A percentile compares a stretch with the other conserved stretches of the same genome.
Conservation (phyloP, 768 basidiomycete species). For the Symmetrospora coprosmae region DNA sequence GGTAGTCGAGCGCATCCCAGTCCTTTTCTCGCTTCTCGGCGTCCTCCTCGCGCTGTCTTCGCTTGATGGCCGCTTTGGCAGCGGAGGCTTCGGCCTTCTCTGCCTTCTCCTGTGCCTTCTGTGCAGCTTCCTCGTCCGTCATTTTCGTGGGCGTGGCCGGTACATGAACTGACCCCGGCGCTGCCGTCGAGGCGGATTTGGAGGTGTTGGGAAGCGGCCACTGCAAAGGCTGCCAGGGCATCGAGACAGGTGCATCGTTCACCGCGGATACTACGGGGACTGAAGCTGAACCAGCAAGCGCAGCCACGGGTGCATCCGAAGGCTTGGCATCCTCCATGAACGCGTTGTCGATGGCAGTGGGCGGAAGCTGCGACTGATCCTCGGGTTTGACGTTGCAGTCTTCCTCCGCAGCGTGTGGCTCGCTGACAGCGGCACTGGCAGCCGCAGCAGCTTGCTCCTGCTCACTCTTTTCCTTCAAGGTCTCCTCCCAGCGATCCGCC, state of each 20-base stretch:
- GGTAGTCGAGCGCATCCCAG: slow-evolving; percentile 29
- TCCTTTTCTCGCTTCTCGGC: slow-evolving; percentile 27
- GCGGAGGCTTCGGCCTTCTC: background rate
- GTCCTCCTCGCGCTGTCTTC: slow-evolving; percentile 3
- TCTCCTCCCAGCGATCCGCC: slow-evolving; percentile 6
- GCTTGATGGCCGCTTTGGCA: slow-evolving; percentile 35
- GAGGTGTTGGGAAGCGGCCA: no score
- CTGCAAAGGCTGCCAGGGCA: no score
- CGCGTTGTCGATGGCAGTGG: background rate
- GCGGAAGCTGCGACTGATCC: background rate
- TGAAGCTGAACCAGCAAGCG: no score
- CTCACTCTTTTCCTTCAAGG: slow-evolving; percentile 24
- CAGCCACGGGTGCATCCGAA: no score
- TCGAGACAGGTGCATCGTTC: no score
- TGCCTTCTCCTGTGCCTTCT: no score
- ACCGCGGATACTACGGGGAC: no score
- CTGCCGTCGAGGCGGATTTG: no score
- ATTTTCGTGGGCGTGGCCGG: slow-evolving; percentile 4
- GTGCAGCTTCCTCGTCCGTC: no score
- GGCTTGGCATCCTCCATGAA: background rate
- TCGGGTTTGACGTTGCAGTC: background rate
- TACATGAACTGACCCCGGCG: background rate
- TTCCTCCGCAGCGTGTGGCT: background rate
- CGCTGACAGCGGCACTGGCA: no score
- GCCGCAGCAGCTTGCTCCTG: background rate